Conservation (phyloP, 2,329 filamentous ascomycete genomes). For the Furcasterigmium furcatum region DNA sequence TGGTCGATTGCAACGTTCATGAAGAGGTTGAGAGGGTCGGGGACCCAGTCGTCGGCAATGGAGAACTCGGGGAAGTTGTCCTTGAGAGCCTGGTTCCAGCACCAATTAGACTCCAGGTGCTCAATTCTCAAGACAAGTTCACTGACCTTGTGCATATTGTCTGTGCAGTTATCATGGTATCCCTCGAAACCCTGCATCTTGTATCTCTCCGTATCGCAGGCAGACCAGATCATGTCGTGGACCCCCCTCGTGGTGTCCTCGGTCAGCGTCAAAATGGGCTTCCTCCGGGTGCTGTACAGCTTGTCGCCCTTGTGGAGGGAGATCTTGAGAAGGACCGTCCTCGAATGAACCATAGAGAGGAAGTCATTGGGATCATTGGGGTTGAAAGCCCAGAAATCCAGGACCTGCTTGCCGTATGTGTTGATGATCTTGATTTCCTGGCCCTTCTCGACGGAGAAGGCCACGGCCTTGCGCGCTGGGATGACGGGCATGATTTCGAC, state of each 20-base stretch:
- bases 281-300: slow-evolving; percentile 29
- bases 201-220: slow-evolving; percentile 34
- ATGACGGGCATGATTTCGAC: slow-evolving; percentile 20
- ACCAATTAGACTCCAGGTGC: not conserved
- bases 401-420: slow-evolving; percentile 43
- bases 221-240: slow-evolving; percentile 36
- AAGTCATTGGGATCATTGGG: slow-evolving; percentile 25
- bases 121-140: not conserved
- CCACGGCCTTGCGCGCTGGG: slow-evolving; percentile 37
- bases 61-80: slow-evolving; percentile 18
- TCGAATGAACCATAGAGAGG: slow-evolving; percentile 34
- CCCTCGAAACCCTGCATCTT: slow-evolving; percentile 28
- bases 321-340: slow-evolving; percentile 25
- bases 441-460: slow-evolving; percentile 27
- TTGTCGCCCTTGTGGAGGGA: slow-evolving; percentile 23
- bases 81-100: slow-evolving; percentile 15
- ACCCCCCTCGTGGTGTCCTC: slow-evolving; percentile 32
- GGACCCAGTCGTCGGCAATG: slow-evolving; percentile 26
- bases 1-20: slow-evolving; percentile 37
- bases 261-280: slow-evolving; percentile 28
- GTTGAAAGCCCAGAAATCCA: slow-evolving; percentile 46
- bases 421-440: slow-evolving; percentile 43
- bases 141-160: slow-evolving; percentile 28
- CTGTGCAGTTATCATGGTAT: slow-evolving; percentile 35
- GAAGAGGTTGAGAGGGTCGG: slow-evolving; percentile 38